A percentile compares a stretch with the other conserved stretches of the same genome.
Evolutionary conservation across 768 basidiomycete species (phyloP).

Genomic region (Amanita exitialis): DNA sequence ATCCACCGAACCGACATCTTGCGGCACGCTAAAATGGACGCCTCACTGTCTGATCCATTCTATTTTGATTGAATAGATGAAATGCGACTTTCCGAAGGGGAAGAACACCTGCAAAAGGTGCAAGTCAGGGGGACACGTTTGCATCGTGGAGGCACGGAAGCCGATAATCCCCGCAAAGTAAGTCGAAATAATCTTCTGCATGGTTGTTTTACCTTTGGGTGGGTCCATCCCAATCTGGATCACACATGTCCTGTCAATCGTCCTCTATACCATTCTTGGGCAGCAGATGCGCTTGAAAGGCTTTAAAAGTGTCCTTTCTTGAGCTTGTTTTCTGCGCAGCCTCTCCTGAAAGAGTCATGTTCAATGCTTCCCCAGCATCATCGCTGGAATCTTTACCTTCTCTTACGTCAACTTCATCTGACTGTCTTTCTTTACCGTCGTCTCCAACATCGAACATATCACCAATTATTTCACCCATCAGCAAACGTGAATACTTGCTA

Average conservation of each 20-base stretch:
- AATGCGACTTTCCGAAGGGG: conserved; percentile 68
- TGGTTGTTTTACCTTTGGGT: not conserved
- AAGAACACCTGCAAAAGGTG: conserved; percentile 76
- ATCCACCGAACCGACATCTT: not conserved
- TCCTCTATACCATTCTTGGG: not conserved
- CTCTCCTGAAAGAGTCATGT: not conserved
- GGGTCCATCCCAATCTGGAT: not conserved
- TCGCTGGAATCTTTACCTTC: conserved; percentile 6
- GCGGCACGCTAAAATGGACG: not conserved
- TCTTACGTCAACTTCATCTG: conserved; percentile 10
- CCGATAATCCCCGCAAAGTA: conserved; percentile 74
- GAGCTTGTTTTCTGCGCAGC: not conserved
- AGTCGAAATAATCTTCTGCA: conserved; percentile 24
- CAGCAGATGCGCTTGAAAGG: not conserved
- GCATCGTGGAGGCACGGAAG: conserved; percentile 79
- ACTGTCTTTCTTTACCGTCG: conserved; percentile 14
- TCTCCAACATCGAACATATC: conserved; percentile 26
- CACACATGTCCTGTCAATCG: not conserved
- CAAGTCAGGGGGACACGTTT: conserved; percentile 59
- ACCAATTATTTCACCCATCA: conserved; percentile 24
- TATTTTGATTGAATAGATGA: conserved; percentile 49
- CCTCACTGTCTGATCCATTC: not conserved
- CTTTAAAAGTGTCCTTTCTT: not conserved
- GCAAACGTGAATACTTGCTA: conserved; percentile 80
- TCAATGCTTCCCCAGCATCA: conserved; percentile 1